Percentiles rank a stretch among this genome's conserved stretches.
phyloP scores from a whole-genome alignment of 805 yeast genomes.

The Pichia occidentalis region DNA sequence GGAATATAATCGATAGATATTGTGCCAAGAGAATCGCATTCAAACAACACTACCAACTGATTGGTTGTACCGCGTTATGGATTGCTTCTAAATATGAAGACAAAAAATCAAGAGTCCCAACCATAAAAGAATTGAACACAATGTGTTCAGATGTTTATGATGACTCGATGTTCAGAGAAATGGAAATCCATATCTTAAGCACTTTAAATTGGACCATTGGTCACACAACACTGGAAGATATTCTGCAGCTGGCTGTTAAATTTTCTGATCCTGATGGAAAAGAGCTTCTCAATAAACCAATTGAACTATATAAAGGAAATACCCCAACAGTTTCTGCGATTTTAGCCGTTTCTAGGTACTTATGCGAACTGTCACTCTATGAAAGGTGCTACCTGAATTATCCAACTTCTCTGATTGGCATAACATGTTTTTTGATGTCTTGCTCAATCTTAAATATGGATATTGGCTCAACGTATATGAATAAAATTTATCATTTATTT shows the following conservation, averaged over 20 bases:
- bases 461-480: conserved; percentile 34
- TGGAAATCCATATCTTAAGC: conserved; percentile 39
- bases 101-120: conserved; percentile 52
- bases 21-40: conserved; percentile 81
- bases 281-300: conserved; percentile 23
- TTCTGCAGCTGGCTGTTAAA: conserved; percentile 36
- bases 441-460: conserved; percentile 47
- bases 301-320: conserved; percentile 25
- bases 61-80: conserved; percentile 91
- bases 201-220: conserved; percentile 37
- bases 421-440: conserved; percentile 47
- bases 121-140: conserved; percentile 43
- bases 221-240: conserved; percentile 47
- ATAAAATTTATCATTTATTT: conserved; percentile 16
- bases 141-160: conserved; percentile 58
- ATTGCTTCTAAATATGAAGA: conserved; percentile 76
- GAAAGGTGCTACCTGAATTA: conserved; percentile 39
- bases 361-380: conserved; percentile 49
- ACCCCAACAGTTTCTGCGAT: conserved; percentile 43
- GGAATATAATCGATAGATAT: conserved; percentile 81
- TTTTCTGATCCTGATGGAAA: conserved; percentile 30
- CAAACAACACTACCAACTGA: conserved; percentile 81
- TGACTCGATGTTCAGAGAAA: conserved; percentile 38
- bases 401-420: conserved; percentile 40
- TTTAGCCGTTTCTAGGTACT: conserved; percentile 46